phyloP scores from a whole-genome alignment of 768 basidiomycete species.

The Auriscalpium orientale region DNA sequence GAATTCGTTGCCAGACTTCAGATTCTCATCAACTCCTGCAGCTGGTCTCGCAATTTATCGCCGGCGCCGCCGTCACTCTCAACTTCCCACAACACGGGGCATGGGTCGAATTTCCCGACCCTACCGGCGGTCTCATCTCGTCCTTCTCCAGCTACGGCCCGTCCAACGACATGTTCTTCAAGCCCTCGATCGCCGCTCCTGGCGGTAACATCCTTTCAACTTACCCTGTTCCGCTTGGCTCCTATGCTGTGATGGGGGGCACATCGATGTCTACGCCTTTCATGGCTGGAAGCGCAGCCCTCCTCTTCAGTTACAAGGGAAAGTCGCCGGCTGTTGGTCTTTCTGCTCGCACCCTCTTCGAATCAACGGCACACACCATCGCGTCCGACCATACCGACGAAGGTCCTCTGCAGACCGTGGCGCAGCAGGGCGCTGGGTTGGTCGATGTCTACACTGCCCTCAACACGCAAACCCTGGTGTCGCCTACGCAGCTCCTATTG shows the following conservation, averaged over 20 bases:
- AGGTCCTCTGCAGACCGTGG: constrained; percentile 42
- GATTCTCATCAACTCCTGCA: constrained; percentile 28
- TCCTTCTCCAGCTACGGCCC: constrained; percentile 54
- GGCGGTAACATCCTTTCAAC: constrained; percentile 47
- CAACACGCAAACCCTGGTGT: constrained; percentile 41
- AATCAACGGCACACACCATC: not conserved
- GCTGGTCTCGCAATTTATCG: constrained; percentile 44
- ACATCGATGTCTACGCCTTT: constrained; percentile 32
- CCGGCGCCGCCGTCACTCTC: constrained; percentile 34
- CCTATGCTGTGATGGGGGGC: constrained; percentile 34
- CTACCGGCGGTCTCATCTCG: constrained; percentile 52
- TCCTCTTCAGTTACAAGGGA: not conserved
- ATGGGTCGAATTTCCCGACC: constrained; percentile 35
- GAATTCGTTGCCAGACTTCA: constrained; percentile 43
- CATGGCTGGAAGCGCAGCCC: constrained; percentile 14
- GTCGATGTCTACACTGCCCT: constrained; percentile 49
- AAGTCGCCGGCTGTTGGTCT: not conserved
- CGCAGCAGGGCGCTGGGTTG: constrained; percentile 46
- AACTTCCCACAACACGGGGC: constrained; percentile 42
- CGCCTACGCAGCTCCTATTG: constrained; percentile 49
- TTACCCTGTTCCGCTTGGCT: constrained; percentile 32
- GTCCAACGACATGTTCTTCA: constrained; percentile 51
- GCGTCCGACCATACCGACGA: constrained; percentile 31
- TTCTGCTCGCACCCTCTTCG: not conserved
- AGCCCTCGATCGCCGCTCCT: constrained; percentile 45